phyloP scores from a whole-genome alignment of 2,329 filamentous ascomycete species.

The Colletotrichum navitas region DNA sequence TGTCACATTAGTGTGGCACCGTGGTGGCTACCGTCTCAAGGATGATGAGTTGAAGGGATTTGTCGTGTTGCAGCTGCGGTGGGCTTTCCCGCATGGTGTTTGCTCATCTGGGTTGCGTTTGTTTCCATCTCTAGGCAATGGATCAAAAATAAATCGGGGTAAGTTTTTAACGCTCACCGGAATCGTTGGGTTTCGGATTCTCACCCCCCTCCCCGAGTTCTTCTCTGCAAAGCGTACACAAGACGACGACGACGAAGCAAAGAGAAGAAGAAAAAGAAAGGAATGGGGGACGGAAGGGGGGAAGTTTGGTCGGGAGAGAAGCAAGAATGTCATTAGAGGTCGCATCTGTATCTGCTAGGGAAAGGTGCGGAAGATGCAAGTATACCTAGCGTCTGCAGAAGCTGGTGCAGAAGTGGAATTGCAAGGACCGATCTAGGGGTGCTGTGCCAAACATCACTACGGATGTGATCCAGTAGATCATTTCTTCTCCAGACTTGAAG shows the following conservation, averaged over 20 bases:
- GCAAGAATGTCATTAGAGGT: not conserved
- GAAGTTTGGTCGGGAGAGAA: not conserved
- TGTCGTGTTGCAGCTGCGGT: conserved; percentile 13
- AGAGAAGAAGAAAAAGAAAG: not conserved
- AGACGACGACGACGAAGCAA: not conserved
- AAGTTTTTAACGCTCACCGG: conserved; percentile 13
- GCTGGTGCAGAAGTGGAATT: conserved; percentile 1
- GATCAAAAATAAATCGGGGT: not conserved
- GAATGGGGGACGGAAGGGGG: too few species aligned
- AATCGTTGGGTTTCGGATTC: conserved; percentile 14
- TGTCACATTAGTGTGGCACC: conserved; percentile 1
- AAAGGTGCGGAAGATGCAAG: not conserved
- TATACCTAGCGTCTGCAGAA: not conserved
- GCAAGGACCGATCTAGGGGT: conserved; percentile 13
- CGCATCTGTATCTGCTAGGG: conserved; percentile 1
- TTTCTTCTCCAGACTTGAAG: not conserved
- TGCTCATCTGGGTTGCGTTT: not conserved
- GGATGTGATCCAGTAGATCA: conserved; percentile 4
- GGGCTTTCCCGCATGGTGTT: conserved; percentile 1
- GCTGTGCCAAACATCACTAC: not conserved
- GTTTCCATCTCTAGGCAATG: conserved; percentile 3
- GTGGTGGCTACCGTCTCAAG: conserved; percentile 3
- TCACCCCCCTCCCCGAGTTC: not conserved
- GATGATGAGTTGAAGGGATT: conserved; percentile 15
- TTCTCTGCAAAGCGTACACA: conserved; percentile 10